Evolutionary conservation across 1,139 yeast genomes (phyloP), one percentile per base, ranked within the genome.

Genomic region (Diutina sp.): DNA sequence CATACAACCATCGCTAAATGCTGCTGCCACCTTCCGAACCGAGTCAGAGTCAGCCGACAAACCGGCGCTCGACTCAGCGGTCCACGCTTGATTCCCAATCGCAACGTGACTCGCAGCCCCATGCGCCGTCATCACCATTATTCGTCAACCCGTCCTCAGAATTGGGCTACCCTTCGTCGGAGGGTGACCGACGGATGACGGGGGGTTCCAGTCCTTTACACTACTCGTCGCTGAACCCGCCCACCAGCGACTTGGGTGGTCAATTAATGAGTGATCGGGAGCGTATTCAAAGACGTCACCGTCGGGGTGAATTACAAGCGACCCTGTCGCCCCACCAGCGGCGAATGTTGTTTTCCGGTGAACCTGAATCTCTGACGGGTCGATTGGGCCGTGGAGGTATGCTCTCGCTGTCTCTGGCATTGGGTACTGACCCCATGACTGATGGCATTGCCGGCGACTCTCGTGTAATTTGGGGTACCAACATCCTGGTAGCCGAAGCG

Each of bases 401-500:
- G 41, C 32, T 50, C 5, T 32, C 45, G 28, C 53, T 50, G 53
- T n/a, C 25, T 6, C 72, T 74, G 25, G 65, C 67, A 48, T 62
- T 70, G 16, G 66, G 63, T 56, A 66, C 73, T 16, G 74, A 71
- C 44, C 66, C 67, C 14, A 60, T 62, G 32, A 67, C 60, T 54
- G 64, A 63, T 45, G 46, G 46, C 46, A 63, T 62, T 18, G 84
- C 80, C 59, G 95, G 85, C 61, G 95, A 96, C 0, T 82, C 85
- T 44, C 81, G 96, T 66, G 96, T 93, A 58, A 91, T 93, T 65
- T 93, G 99, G 99, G 99, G 99, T 69, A 93, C 99, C 1, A 91
- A 93, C 67, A 97, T 93, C 38, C 87, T 95, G 51, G 90, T 95
- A 64, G 88, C 84, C 64, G 97, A 93, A 65, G 85, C 93, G 64